These are phyloP conservation scores for Chaetomium strumarium DNA, from an alignment of 2,329 filamentous ascomycete species.

Conservation along the genomic window DNA sequence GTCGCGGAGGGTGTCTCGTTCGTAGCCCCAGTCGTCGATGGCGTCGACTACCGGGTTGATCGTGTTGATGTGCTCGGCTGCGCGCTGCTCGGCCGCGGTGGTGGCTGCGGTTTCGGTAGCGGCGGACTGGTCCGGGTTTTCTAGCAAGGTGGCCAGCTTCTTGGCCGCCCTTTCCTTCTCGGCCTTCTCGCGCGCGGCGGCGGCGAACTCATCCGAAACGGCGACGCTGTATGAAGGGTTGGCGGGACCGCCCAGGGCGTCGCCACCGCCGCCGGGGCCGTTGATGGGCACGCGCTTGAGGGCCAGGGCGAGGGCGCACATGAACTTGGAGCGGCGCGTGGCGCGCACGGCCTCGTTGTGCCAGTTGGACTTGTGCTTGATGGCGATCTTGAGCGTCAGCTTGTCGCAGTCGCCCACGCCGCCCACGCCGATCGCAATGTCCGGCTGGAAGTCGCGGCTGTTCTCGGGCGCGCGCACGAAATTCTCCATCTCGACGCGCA, in stretches of 20 bases:
- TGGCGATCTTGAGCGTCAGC: slow-evolving; percentile 72
- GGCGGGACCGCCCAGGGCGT: slow-evolving; percentile 55
- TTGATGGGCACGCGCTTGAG: slow-evolving; percentile 83
- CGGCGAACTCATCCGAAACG: slow-evolving; percentile 63
- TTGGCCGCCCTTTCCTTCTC: slow-evolving; percentile 53
- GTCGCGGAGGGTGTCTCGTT: slow-evolving; percentile 29
- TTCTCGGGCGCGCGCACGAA: slow-evolving; percentile 85
- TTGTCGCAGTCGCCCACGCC: slow-evolving; percentile 84
- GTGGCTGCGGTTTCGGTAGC: slow-evolving; percentile 19
- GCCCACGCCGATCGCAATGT: slow-evolving; percentile 71
- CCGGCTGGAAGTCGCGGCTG: slow-evolving; percentile 81
- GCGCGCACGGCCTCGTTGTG: slow-evolving; percentile 78
- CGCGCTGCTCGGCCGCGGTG: slow-evolving; percentile 37
- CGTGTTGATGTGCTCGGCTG: slow-evolving; percentile 41
- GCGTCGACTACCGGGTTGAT: slow-evolving; percentile 31
- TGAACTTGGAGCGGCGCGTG: slow-evolving; percentile 85
- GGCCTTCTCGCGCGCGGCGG: slow-evolving; percentile 54
- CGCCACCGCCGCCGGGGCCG: slow-evolving; percentile 66
- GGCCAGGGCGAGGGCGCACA: slow-evolving; percentile 84
- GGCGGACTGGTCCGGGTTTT: slow-evolving; percentile 6
- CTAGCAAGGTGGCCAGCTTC: slow-evolving; percentile 16
- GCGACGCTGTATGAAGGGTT: slow-evolving; percentile 80
- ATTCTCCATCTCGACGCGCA: slow-evolving; percentile 75
- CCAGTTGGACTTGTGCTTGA: slow-evolving; percentile 92
- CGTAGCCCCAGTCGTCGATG: slow-evolving; percentile 37